Conservation (phyloP, 2,329 filamentous ascomycete genomes). For the Diaporthe vexans region DNA sequence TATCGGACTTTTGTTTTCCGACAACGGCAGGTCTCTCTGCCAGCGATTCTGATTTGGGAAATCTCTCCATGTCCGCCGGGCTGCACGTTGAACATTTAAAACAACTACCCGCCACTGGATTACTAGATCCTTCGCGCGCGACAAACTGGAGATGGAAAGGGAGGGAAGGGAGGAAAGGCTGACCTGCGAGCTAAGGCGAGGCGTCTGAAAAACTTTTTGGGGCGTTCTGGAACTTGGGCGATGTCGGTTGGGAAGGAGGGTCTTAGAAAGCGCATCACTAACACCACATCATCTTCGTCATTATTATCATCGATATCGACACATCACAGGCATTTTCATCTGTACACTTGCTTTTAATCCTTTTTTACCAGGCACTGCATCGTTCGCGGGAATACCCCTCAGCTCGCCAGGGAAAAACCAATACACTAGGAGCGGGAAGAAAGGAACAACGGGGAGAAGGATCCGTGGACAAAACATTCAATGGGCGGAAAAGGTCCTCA, state of each 20-base stretch:
- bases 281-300: not conserved
- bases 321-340: slow-evolving; percentile 30
- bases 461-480: not conserved
- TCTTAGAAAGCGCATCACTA: slow-evolving; percentile 9
- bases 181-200: slow-evolving; percentile 4
- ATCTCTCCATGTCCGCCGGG: not conserved
- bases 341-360: slow-evolving; percentile 26
- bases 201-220: slow-evolving; percentile 5
- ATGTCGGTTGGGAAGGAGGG: not conserved
- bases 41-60: not conserved
- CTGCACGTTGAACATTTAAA: not conserved
- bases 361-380: slow-evolving; percentile 16
- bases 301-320: not conserved
- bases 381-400: slow-evolving; percentile 22
- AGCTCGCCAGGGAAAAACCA: slow-evolving; percentile 2
- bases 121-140: not conserved
- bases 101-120: not conserved
- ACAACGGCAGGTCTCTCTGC: not conserved
- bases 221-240: slow-evolving; percentile 26
- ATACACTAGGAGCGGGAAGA: not conserved
- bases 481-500: not conserved
- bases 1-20: not conserved
- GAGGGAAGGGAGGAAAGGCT: not conserved
- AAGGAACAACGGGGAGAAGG: not conserved
- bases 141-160: slow-evolving; percentile 3